Conservation (phyloP, 148 eudicot genomes). For the Selenicereus undatus region DNA sequence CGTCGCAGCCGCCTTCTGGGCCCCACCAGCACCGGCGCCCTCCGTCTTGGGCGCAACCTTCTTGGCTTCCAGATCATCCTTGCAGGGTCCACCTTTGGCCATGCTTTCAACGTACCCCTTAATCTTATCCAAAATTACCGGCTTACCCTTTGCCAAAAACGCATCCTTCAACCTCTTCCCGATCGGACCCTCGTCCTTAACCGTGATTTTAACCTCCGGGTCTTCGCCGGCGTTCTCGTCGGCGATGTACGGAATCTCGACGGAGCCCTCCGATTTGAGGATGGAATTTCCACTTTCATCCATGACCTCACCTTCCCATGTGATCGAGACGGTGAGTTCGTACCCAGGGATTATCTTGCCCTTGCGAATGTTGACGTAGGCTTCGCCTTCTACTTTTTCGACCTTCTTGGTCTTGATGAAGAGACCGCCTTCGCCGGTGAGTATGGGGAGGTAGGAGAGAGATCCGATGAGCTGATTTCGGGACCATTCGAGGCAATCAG, state of each 20-base stretch:
- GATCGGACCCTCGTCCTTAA: constrained; percentile 55
- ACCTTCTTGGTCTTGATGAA: constrained; percentile 36
- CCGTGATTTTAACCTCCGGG: constrained; percentile 53
- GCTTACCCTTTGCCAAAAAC: constrained; percentile 53
- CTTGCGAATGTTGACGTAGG: constrained; percentile 85
- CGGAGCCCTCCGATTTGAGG: constrained; percentile 37
- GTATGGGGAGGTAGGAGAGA: constrained; percentile 41
- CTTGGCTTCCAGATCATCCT: constrained; percentile 69
- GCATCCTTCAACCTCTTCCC: constrained; percentile 65
- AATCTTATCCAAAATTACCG: constrained; percentile 51
- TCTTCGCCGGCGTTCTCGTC: constrained; percentile 87
- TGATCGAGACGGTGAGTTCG: constrained; percentile 47
- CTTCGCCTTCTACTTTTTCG: constrained; percentile 66
- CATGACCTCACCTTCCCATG: constrained; percentile 65
- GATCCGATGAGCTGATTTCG: constrained; percentile 39
- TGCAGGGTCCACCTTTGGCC: constrained; percentile 88
- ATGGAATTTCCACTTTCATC: constrained; percentile 38
- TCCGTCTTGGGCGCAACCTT: constrained; percentile 36
- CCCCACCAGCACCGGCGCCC: constrained; percentile 22
- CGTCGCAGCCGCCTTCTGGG: constrained; percentile 19
- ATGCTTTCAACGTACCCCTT: constrained; percentile 69
- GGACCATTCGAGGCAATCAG: constrained; percentile 86
- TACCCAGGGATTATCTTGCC: constrained; percentile 94
- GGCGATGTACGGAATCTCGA: constrained; percentile 71
- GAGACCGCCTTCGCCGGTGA: constrained; percentile 57